Conservation (phyloP, 1,284 basidiomycete species). For the Microbotryum intermedium region DNA sequence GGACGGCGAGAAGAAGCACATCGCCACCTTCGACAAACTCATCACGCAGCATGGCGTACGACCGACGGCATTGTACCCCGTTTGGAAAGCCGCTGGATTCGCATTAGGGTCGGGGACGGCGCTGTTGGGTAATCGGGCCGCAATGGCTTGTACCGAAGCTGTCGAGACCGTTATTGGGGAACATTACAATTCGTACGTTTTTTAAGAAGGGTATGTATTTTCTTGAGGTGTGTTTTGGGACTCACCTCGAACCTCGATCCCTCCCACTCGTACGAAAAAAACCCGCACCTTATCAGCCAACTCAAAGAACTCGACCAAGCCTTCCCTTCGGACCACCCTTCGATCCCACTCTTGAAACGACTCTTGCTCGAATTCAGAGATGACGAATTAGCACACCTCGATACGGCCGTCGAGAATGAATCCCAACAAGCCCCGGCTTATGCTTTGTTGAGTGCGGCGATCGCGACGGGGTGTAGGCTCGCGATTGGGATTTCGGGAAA, state of each 20-base stretch:
- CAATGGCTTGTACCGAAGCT: conserved; percentile 97
- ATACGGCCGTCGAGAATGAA: conserved; percentile 81
- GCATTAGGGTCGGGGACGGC: conserved; percentile 77
- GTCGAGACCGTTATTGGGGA: conserved; percentile 97
- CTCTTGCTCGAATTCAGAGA: conserved; percentile 82
- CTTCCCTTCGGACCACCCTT: conserved; percentile 49
- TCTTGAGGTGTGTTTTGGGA: not conserved
- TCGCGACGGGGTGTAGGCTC: conserved; percentile 76
- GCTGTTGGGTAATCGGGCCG: conserved; percentile 79
- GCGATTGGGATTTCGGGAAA: conserved; percentile 84
- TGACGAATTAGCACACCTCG: conserved; percentile 88
- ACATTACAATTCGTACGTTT: conserved; percentile 86
- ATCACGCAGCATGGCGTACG: conserved; percentile 73
- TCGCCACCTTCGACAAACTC: conserved; percentile 73
- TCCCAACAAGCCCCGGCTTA: conserved; percentile 88
- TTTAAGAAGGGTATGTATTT: not conserved
- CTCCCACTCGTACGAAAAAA: not conserved
- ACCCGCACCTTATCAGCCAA: conserved; percentile 51
- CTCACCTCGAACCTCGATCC: not conserved
- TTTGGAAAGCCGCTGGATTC: conserved; percentile 78
- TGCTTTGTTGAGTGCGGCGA: conserved; percentile 72
- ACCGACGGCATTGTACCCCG: conserved; percentile 71
- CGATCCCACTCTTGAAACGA: conserved; percentile 62
- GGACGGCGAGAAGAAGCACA: conserved; percentile 90
- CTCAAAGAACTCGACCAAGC: conserved; percentile 48